Conservation (phyloP, 2,329 filamentous ascomycete species). For the Exophiala bonariae region DNA sequence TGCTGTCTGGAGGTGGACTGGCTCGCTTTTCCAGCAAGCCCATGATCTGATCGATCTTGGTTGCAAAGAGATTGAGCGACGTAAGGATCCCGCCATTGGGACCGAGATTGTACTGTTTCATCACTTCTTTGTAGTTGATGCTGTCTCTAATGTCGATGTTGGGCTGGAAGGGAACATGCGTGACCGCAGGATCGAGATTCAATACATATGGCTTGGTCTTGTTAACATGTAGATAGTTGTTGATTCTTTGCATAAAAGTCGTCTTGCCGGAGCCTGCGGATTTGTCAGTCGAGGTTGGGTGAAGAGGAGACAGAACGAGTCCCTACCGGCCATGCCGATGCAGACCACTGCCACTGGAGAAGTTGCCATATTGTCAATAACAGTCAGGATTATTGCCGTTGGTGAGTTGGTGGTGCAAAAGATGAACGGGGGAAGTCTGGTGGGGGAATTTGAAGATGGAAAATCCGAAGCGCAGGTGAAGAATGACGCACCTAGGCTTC, state of each 20-base stretch:
- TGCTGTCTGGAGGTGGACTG: constrained; percentile 60
- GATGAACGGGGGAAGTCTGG: constrained; percentile 1
- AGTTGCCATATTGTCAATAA: constrained; percentile 41
- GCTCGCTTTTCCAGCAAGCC: constrained; percentile 86
- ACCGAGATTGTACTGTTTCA: constrained; percentile 98
- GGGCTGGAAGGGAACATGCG: constrained; percentile 88
- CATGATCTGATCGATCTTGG: constrained; percentile 96
- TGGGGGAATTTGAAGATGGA: constrained; percentile 15
- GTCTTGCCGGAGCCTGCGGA: constrained; percentile 85
- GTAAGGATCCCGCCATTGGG: constrained; percentile 97
- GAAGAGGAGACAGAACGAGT: background rate
- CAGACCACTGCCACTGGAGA: constrained; percentile 81
- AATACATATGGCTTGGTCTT: constrained; percentile 87
- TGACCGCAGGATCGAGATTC: constrained; percentile 93
- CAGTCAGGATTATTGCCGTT: background rate
- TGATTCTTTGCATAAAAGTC: constrained; percentile 99
- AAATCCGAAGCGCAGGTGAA: background rate
- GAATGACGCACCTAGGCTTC: constrained; percentile 14
- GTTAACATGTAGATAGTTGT: constrained; percentile 82
- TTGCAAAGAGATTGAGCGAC: constrained; percentile 92
- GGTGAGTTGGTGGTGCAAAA: no score
- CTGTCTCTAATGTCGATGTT: constrained; percentile 99
- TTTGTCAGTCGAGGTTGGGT: constrained; percentile 3
- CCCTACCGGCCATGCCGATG: constrained; percentile 88
- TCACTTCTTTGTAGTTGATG: constrained; percentile 99